Conservation (phyloP, 306 rosid genomes). For the Ziziphus jujuba region DNA sequence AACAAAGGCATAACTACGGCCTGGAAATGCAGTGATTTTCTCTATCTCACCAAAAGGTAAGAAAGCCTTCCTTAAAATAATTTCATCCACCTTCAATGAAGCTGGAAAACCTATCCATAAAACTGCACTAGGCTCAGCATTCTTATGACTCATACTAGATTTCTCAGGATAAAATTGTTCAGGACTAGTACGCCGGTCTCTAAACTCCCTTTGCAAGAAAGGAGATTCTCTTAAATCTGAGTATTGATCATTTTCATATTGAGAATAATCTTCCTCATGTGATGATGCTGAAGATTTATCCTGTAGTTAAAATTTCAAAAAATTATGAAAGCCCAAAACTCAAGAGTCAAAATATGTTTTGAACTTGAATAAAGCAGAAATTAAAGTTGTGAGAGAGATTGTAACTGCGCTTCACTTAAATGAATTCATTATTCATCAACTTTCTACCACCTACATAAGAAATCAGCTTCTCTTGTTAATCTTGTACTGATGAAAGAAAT, state of each 20-base stretch:
- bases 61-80: constrained; percentile 68
- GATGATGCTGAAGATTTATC: constrained; percentile 62
- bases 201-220: constrained; percentile 55
- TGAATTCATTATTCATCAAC: background rate
- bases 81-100: constrained; percentile 77
- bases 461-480: no score
- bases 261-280: constrained; percentile 61
- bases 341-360: constrained; percentile 9
- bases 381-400: constrained; percentile 1
- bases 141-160: constrained; percentile 65
- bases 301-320: constrained; percentile 57
- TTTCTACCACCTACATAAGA: no score
- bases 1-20: constrained; percentile 95
- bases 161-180: constrained; percentile 60
- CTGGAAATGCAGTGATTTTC: constrained; percentile 89
- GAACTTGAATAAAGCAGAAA: background rate
- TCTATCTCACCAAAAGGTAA: constrained; percentile 89
- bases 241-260: constrained; percentile 50
- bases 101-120: constrained; percentile 98
- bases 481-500: no score
- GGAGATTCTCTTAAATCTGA: constrained; percentile 65
- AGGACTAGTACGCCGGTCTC: constrained; percentile 60
- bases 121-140: constrained; percentile 86
- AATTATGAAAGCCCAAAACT: constrained; percentile 25
- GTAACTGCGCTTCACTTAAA: constrained; percentile 7